These are phyloP conservation scores for Cicer chorassanicum DNA, from an alignment of 306 rosid species.

Conservation along the genomic window DNA sequence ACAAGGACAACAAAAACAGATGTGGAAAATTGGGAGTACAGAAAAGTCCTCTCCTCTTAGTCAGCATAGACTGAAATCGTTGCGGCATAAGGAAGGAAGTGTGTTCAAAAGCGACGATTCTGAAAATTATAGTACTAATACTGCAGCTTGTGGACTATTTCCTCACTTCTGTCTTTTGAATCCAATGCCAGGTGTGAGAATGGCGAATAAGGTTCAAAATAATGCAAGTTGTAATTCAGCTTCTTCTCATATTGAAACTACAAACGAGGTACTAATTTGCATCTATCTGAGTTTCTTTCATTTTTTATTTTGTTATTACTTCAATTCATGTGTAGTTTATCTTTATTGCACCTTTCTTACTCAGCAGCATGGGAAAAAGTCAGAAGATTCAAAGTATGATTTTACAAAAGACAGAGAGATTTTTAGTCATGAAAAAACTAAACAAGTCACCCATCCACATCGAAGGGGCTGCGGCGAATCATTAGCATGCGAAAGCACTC, in stretches of 20 bases:
- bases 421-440: no score
- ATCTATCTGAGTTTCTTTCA: constrained; percentile 15
- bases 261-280: constrained; percentile 51
- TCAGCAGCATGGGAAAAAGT: constrained; percentile 46
- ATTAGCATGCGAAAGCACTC: not conserved
- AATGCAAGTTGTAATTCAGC: constrained; percentile 52
- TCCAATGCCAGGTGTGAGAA: constrained; percentile 64
- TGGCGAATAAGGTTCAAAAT: constrained; percentile 46
- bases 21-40: constrained; percentile 45
- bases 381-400: no score
- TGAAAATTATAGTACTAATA: constrained; percentile 41
- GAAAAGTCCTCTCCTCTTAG: constrained; percentile 46
- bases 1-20: constrained; percentile 58
- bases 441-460: not conserved
- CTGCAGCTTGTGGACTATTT: constrained; percentile 62
- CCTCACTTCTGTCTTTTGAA: constrained; percentile 64
- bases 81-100: constrained; percentile 53
- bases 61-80: constrained; percentile 47
- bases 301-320: constrained; percentile 2
- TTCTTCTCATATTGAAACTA: constrained; percentile 53
- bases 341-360: constrained; percentile 36
- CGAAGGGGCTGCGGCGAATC: not conserved
- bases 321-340: constrained; percentile 30
- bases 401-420: no score
- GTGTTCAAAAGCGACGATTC: constrained; percentile 56